Evolutionary conservation across 2,329 filamentous ascomycete genomes (phyloP).

Genomic region (Fulvia fulva): DNA sequence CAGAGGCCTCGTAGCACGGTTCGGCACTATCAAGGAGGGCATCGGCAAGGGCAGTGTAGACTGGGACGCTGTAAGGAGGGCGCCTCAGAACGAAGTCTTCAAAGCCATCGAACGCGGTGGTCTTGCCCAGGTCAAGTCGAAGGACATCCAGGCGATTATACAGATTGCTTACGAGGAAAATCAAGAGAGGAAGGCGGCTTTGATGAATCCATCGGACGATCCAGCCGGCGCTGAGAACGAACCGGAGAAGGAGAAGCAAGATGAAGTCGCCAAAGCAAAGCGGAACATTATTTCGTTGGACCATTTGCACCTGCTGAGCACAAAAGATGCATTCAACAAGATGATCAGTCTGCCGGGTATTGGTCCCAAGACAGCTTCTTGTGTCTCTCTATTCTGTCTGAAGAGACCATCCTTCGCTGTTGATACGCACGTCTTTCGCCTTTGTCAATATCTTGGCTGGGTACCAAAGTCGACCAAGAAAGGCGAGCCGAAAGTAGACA

Average conservation of each 20-base stretch:
- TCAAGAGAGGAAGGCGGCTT: slow-evolving; percentile 50
- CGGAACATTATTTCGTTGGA: slow-evolving; percentile 62
- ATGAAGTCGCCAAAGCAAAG: slow-evolving; percentile 55
- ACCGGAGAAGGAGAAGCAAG: slow-evolving; percentile 49
- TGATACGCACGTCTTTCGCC: slow-evolving; percentile 63
- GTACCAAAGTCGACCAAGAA: slow-evolving; percentile 47
- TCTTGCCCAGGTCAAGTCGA: slow-evolving; percentile 65
- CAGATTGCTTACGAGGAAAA: slow-evolving; percentile 70
- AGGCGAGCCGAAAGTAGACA: slow-evolving; percentile 42
- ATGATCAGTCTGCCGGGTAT: slow-evolving; percentile 60
- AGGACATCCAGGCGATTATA: slow-evolving; percentile 68
- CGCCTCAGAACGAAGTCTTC: slow-evolving; percentile 58
- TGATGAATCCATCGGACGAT: slow-evolving; percentile 37
- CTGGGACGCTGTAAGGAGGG: slow-evolving; percentile 66
- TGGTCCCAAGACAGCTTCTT: slow-evolving; percentile 63
- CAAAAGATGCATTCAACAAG: slow-evolving; percentile 55
- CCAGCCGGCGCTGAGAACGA: slow-evolving; percentile 43
- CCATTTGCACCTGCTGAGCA: slow-evolving; percentile 54
- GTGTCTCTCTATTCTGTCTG: slow-evolving; percentile 62
- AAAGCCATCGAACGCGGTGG: slow-evolving; percentile 68
- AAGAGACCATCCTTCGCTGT: slow-evolving; percentile 62
- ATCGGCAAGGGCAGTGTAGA: slow-evolving; percentile 68
- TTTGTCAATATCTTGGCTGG: slow-evolving; percentile 61
- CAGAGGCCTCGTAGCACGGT: slow-evolving; percentile 59
- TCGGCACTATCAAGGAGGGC: slow-evolving; percentile 59